These are phyloP conservation scores for Ilyonectria destructans DNA, from an alignment of 2,329 filamentous ascomycete genomes.

Conservation along the genomic window DNA sequence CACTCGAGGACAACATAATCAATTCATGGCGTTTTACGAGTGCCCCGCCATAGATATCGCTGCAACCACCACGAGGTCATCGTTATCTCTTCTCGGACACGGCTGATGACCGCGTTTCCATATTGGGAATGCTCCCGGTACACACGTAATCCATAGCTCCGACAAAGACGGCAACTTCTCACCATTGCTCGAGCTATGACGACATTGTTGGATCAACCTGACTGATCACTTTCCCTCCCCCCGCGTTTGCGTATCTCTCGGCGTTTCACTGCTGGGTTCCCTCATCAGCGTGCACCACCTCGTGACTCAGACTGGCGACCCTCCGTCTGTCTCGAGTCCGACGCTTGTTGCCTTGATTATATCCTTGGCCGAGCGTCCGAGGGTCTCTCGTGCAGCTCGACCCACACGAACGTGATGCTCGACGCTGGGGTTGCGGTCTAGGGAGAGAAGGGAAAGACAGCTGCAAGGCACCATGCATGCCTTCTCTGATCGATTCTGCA, in stretches of 20 bases:
- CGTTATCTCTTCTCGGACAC: slow-evolving; percentile 20
- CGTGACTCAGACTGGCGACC: slow-evolving; percentile 45
- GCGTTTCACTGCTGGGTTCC: not conserved
- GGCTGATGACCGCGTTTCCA: slow-evolving; percentile 17
- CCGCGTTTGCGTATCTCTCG: slow-evolving; percentile 21
- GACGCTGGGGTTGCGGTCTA: slow-evolving; percentile 36
- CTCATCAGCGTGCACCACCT: slow-evolving; percentile 24
- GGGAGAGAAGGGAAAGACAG: slow-evolving; percentile 21
- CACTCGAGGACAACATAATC: slow-evolving; percentile 1
- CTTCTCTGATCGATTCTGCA: slow-evolving; percentile 50
- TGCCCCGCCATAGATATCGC: not conserved
- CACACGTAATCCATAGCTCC: not conserved
- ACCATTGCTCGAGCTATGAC: slow-evolving; percentile 23
- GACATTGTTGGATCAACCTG: slow-evolving; percentile 30
- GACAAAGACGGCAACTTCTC: not conserved
- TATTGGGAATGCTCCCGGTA: slow-evolving; percentile 12
- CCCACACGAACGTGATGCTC: slow-evolving; percentile 41
- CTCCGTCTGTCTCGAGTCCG: slow-evolving; percentile 25
- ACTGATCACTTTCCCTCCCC: slow-evolving; percentile 41
- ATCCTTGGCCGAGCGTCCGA: not conserved
- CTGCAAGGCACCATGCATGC: slow-evolving; percentile 51
- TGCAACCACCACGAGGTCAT: slow-evolving; percentile 1
- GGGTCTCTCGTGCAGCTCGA: slow-evolving; percentile 36
- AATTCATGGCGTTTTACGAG: not conserved
- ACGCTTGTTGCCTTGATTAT: slow-evolving; percentile 5